Evolutionary conservation across 164 flowering plant genomes (phyloP).

Genomic region (Vitis labrusca): DNA sequence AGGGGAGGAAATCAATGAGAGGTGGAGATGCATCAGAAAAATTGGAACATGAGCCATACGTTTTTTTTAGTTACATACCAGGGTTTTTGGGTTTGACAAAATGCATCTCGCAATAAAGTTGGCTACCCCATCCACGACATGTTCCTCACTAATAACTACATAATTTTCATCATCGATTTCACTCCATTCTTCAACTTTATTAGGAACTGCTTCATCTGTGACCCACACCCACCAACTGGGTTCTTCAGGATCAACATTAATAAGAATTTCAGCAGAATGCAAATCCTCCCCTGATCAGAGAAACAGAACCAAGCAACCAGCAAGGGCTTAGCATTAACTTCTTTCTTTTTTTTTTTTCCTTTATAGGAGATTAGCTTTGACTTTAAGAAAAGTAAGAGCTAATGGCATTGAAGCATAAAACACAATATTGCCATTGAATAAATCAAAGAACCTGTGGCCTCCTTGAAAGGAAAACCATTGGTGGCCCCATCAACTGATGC

Average conservation of each 20-base stretch:
- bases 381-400: neutral
- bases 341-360: no score
- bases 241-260: constrained; percentile 58
- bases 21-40: neutral
- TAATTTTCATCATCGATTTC: constrained; percentile 86
- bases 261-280: constrained; percentile 56
- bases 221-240: constrained; percentile 99
- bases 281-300: constrained; percentile 50
- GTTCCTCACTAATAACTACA: constrained; percentile 71
- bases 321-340: neutral
- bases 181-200: constrained; percentile 65
- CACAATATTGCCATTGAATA: neutral
- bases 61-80: constrained; percentile 33
- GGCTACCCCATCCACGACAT: constrained; percentile 91
- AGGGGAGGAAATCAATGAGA: constrained; percentile 16
- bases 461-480: constrained; percentile 64
- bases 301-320: constrained; percentile 3
- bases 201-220: constrained; percentile 69
- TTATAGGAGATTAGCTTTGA: no score
- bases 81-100: constrained; percentile 73
- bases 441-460: constrained; percentile 58
- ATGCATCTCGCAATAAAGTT: constrained; percentile 91
- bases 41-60: neutral
- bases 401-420: neutral
- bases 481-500: constrained; percentile 32